Evolutionary conservation across 768 basidiomycete species (phyloP).

Genomic region (Jaapia argillacea): DNA sequence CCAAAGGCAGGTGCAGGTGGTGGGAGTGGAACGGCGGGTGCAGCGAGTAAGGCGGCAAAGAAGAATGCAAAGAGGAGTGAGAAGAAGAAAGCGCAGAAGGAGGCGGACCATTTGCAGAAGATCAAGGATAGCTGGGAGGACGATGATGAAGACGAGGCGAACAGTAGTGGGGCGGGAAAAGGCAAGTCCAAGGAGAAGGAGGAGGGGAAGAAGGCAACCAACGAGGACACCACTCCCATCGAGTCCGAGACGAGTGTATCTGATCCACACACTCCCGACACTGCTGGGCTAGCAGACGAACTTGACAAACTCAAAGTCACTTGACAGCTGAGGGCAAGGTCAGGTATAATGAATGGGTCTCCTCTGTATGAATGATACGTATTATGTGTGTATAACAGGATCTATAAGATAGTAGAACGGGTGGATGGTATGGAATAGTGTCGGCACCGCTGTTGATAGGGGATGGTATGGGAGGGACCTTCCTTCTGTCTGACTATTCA

Average conservation of each 20-base stretch:
- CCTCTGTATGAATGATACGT: too few relatives aligned
- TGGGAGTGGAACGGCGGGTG: conserved; percentile 17
- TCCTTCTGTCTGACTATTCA: too few relatives aligned
- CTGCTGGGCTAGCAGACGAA: conserved; percentile 33
- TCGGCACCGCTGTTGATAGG: too few relatives aligned
- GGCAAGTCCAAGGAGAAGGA: conserved; percentile 8
- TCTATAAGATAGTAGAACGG: too few relatives aligned
- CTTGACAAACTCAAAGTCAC: conserved; percentile 47
- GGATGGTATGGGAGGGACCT: too few relatives aligned
- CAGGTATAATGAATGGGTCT: conserved; percentile 8
- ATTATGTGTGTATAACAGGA: too few relatives aligned
- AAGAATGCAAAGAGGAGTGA: conserved; percentile 81
- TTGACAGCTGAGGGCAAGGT: conserved; percentile 7
- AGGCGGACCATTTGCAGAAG: conserved; percentile 37
- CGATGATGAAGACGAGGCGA: conserved; percentile 41
- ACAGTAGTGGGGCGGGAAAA: background rate
- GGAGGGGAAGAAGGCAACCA: conserved; percentile 12
- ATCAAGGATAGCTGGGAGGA: conserved; percentile 80
- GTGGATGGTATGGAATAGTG: too few relatives aligned
- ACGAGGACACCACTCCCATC: conserved; percentile 9
- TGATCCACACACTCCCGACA: conserved; percentile 6
- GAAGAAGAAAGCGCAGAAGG: conserved; percentile 51
- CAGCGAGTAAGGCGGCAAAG: conserved; percentile 38
- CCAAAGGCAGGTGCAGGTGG: conserved; percentile 19
- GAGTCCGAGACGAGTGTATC: conserved; percentile 7